Evolutionary conservation across 495 filamentous ascomycete genomes (phyloP).

Genomic region (Hapsidospora chrysogenum): DNA sequence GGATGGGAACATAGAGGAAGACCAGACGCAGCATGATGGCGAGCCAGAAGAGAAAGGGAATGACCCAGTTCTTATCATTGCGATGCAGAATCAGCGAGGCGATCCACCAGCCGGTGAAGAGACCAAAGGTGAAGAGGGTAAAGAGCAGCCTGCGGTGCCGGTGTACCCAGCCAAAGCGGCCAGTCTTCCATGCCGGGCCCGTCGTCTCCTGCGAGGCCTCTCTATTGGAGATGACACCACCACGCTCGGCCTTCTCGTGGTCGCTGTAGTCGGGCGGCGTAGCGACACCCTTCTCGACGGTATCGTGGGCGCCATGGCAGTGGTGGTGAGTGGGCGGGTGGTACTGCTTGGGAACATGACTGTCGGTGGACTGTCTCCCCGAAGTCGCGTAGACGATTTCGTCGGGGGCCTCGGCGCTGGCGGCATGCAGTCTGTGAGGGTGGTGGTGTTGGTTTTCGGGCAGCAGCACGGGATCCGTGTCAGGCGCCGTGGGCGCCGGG

Average conservation of each 20-base stretch:
- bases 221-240: not conserved
- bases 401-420: conserved; percentile 5
- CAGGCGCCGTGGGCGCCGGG: too few species aligned
- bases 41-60: conserved; percentile 72
- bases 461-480: conserved; percentile 3
- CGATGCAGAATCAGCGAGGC: conserved; percentile 58
- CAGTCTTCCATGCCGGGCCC: not conserved
- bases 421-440: conserved; percentile 3
- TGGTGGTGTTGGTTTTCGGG: conserved; percentile 4
- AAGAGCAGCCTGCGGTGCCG: not conserved
- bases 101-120: conserved; percentile 59
- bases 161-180: not conserved
- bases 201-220: not conserved
- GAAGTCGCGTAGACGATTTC: conserved; percentile 7
- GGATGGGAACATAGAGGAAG: conserved; percentile 54
- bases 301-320: not conserved
- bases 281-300: not conserved
- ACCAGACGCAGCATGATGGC: conserved; percentile 56
- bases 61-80: conserved; percentile 62
- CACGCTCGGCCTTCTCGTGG: conserved; percentile 2
- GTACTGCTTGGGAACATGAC: conserved; percentile 1
- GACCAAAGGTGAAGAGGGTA: conserved; percentile 1
- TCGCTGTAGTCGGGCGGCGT: conserved; percentile 4
- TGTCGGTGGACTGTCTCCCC: not conserved
- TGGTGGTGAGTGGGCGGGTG: not conserved